Evolutionary conservation across 1,139 yeast species (phyloP).

Genomic region (Candida buenavistaensis): DNA sequence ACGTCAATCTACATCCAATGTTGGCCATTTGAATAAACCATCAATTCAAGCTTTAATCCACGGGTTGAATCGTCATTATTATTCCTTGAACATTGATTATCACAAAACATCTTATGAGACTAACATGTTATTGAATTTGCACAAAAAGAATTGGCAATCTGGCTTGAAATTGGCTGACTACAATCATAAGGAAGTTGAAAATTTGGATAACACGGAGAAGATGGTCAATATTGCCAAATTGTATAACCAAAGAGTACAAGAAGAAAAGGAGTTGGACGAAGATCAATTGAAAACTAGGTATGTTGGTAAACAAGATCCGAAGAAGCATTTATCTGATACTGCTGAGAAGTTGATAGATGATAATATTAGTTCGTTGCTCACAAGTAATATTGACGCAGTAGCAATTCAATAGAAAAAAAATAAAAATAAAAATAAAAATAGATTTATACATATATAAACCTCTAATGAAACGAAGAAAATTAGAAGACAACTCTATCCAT

Average conservation of each 20-base stretch:
- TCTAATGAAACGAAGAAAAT: conserved; percentile 8
- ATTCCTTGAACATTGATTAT: conserved; percentile 92
- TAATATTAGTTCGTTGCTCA: conserved; percentile 80
- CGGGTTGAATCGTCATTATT: conserved; percentile 95
- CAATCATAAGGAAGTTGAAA: conserved; percentile 73
- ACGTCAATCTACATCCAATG: conserved; percentile 94
- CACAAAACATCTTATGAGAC: conserved; percentile 92
- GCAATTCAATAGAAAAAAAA: conserved; percentile 55
- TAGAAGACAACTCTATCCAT: conserved; percentile 51
- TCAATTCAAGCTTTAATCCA: conserved; percentile 96
- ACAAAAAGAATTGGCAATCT: conserved; percentile 95
- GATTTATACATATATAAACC: conserved; percentile 4
- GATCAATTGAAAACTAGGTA: conserved; percentile 93
- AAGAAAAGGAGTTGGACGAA: conserved; percentile 84
- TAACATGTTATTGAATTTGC: conserved; percentile 89
- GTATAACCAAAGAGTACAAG: conserved; percentile 88
- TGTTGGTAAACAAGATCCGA: conserved; percentile 98
- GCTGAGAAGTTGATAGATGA: conserved; percentile 87
- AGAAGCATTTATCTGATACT: conserved; percentile 90
- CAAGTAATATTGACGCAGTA: conserved; percentile 86
- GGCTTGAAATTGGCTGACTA: conserved; percentile 83
- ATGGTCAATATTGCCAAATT: conserved; percentile 91
- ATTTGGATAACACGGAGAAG: conserved; percentile 68
- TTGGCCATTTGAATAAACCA: conserved; percentile 96
- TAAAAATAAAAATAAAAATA: neutral